Conservation (phyloP, 2,329 filamentous ascomycete species). For the Fusarium sp. region DNA sequence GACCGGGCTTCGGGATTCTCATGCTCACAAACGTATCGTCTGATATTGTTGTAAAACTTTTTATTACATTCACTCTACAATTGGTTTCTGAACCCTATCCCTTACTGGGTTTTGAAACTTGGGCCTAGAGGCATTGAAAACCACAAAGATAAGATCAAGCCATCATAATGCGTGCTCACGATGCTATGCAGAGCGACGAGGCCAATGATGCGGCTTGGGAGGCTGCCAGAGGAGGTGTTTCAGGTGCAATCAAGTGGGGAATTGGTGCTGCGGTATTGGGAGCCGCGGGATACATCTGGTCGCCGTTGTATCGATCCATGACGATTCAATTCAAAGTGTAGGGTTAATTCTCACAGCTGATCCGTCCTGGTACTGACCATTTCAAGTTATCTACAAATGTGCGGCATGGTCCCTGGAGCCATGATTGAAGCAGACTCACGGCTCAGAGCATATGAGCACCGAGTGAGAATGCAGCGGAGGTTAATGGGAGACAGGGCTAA, state of each 20-base stretch:
- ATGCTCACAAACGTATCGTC: conserved; percentile 29
- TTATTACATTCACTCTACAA: neutral
- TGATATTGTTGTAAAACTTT: conserved; percentile 23
- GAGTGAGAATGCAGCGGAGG: conserved; percentile 73
- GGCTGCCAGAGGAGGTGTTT: conserved; percentile 73
- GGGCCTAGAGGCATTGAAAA: neutral
- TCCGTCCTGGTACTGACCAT: conserved; percentile 4
- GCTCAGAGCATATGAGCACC: conserved; percentile 75
- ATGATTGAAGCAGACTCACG: conserved; percentile 81
- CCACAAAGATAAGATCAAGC: neutral
- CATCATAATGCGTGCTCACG: conserved; percentile 50
- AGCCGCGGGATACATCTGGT: conserved; percentile 71
- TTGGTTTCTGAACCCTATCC: neutral
- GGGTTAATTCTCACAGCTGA: conserved; percentile 46
- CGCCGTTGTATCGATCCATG: conserved; percentile 77
- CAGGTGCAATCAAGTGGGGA: conserved; percentile 80
- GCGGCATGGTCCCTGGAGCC: conserved; percentile 83
- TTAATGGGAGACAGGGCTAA: conserved; percentile 73
- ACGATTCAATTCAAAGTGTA: conserved; percentile 85
- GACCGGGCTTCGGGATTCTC: conserved; percentile 25
- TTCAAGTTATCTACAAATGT: conserved; percentile 82
- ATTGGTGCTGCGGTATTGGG: conserved; percentile 72
- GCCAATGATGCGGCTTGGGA: conserved; percentile 78
- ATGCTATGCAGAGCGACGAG: conserved; percentile 73
- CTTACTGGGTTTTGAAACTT: no score